Evolutionary conservation across 2,329 filamentous ascomycete species (phyloP).

Genomic region (Dactylellina leptospora): DNA sequence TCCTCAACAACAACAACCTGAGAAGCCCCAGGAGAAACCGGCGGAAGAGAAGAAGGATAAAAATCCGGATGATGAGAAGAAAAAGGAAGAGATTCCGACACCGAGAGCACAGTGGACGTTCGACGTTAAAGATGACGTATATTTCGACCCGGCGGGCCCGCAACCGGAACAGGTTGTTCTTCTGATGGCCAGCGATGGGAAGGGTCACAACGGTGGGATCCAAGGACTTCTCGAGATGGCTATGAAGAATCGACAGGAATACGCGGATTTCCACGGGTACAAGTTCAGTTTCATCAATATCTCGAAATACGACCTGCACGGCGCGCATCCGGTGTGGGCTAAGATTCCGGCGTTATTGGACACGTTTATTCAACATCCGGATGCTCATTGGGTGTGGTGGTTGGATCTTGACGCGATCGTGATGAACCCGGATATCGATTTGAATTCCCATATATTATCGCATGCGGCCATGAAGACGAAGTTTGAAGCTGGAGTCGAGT

Average conservation of each 20-base stretch:
- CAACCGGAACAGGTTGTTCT: conserved; percentile 60
- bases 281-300: conserved; percentile 61
- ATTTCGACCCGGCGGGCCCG: conserved; percentile 58
- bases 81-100: conserved; percentile 39
- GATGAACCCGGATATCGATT: conserved; percentile 59
- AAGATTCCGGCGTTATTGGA: conserved; percentile 62
- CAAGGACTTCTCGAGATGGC: conserved; percentile 59
- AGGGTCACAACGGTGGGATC: conserved; percentile 61
- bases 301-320: conserved; percentile 60
- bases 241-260: conserved; percentile 59
- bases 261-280: conserved; percentile 60
- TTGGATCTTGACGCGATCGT: conserved; percentile 62
- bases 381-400: conserved; percentile 62
- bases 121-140: conserved; percentile 57
- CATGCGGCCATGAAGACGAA: conserved; percentile 57
- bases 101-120: conserved; percentile 52
- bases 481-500: conserved; percentile 57
- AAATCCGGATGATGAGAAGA: conserved; percentile 39
- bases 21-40: background rate
- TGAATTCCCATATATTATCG: conserved; percentile 59
- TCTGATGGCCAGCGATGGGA: conserved; percentile 61
- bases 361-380: conserved; percentile 60
- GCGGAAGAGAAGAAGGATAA: conserved; percentile 20
- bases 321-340: conserved; percentile 60
- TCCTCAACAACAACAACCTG: background rate